These are phyloP conservation scores for Lentithecium fluviatile DNA, from an alignment of 495 filamentous ascomycete genomes.

Conservation along the genomic window DNA sequence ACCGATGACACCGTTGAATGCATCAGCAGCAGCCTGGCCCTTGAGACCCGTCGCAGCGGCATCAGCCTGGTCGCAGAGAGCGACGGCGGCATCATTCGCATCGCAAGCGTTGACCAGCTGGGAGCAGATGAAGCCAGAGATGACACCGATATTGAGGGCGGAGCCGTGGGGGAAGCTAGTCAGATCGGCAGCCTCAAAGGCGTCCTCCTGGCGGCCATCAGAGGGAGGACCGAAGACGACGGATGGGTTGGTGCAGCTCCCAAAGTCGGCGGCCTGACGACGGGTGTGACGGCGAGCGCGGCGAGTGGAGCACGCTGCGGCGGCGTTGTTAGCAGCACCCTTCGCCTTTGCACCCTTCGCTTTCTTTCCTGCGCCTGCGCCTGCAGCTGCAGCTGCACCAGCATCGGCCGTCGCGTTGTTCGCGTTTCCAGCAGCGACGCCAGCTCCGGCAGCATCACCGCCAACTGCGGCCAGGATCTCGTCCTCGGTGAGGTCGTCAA, in stretches of 20 bases:
- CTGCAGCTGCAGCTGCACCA: neutral
- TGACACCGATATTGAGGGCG: constrained; percentile 55
- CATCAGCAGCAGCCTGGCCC: constrained; percentile 59
- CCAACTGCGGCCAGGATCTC: constrained; percentile 57
- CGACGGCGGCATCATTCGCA: constrained; percentile 49
- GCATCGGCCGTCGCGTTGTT: neutral
- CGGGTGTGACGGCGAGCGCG: no score
- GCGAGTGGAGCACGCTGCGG: constrained; percentile 40
- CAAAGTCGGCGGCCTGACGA: constrained; percentile 42
- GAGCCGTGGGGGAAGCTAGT: constrained; percentile 60
- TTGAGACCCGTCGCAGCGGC: constrained; percentile 42
- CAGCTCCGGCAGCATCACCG: constrained; percentile 27
- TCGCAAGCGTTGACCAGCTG: constrained; percentile 55
- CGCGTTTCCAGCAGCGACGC: constrained; percentile 9
- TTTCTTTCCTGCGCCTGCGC: neutral
- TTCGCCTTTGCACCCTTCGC: neutral
- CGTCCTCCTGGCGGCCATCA: constrained; percentile 53
- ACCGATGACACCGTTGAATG: constrained; percentile 51
- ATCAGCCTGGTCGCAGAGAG: constrained; percentile 50
- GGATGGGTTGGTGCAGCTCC: constrained; percentile 52
- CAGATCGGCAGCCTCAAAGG: constrained; percentile 53
- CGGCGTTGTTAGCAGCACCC: constrained; percentile 40
- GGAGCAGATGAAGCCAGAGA: constrained; percentile 57
- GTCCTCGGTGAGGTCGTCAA: constrained; percentile 54
- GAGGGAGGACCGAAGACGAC: constrained; percentile 56